These are phyloP conservation scores for Annulohypoxylon maeteangense DNA, from an alignment of 495 filamentous ascomycete genomes.

Conservation along the genomic window DNA sequence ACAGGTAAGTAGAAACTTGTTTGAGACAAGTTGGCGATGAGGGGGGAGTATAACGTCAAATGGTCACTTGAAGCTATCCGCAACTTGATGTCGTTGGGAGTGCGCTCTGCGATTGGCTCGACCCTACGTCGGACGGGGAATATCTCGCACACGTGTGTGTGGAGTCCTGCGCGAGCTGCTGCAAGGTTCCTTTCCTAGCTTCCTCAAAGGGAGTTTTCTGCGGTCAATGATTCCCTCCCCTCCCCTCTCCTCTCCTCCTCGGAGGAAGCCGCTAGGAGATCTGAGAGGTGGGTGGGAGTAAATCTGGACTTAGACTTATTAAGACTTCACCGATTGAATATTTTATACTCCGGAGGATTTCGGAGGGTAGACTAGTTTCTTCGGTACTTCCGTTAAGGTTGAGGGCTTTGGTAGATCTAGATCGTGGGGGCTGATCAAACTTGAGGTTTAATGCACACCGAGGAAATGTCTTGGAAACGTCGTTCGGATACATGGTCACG, in stretches of 20 bases:
- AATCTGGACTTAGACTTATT: background rate
- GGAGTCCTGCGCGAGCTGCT: constrained; percentile 13
- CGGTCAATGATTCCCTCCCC: background rate
- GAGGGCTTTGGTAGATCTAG: constrained; percentile 13
- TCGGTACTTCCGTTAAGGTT: constrained; percentile 14
- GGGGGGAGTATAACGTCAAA: background rate
- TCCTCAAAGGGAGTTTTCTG: constrained; percentile 16
- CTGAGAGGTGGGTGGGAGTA: background rate
- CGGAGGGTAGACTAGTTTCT: constrained; percentile 17
- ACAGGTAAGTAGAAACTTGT: background rate
- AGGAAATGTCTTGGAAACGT: background rate
- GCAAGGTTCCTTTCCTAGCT: constrained; percentile 21
- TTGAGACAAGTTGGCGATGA: constrained; percentile 1
- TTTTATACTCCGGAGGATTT: constrained; percentile 25
- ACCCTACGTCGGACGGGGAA: background rate
- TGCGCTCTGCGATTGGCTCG: constrained; percentile 9
- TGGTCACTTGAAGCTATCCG: constrained; percentile 16
- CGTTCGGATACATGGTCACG: background rate
- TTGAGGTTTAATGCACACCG: background rate
- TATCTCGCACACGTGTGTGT: constrained; percentile 15
- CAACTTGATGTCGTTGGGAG: constrained; percentile 15
- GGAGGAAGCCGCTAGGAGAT: background rate
- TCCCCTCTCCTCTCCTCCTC: background rate
- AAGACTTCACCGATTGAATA: constrained; percentile 5
- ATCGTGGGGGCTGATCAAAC: constrained; percentile 11